A percentile compares a stretch with the other conserved stretches of the same genome.
Conservation (phyloP, 352 stramenopile species). For the Thalassiosira oceanica region DNA sequence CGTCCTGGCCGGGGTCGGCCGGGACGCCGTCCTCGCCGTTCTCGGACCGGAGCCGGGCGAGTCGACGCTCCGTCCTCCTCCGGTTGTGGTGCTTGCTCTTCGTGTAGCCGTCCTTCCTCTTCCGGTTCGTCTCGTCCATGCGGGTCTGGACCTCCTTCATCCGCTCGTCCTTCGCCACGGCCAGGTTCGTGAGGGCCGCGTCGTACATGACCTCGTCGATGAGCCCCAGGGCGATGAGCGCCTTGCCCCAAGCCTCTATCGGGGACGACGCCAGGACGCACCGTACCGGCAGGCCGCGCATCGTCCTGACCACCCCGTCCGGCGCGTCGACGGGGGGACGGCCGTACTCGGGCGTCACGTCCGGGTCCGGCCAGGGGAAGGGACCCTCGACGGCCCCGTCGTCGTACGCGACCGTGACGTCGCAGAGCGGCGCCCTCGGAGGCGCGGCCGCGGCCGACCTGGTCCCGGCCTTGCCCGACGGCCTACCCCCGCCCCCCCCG, state of each 20-base stretch:
- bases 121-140: constrained; percentile 46
- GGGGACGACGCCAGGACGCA: constrained; percentile 60
- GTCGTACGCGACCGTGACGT: constrained; percentile 76
- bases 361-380: constrained; percentile 73
- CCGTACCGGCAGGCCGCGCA: constrained; percentile 68
- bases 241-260: constrained; percentile 77
- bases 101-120: constrained; percentile 40
- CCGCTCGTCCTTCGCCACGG: constrained; percentile 29
- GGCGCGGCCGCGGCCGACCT: constrained; percentile 29
- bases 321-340: constrained; percentile 31
- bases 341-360: constrained; percentile 31
- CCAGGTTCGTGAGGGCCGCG: constrained; percentile 45
- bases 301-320: constrained; percentile 52
- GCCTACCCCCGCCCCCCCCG: too few relatives aligned
- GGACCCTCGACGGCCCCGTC: constrained; percentile 70
- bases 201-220: constrained; percentile 80
- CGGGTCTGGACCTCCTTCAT: constrained; percentile 54
- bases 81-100: constrained; percentile 33
- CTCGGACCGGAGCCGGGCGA: too few relatives aligned
- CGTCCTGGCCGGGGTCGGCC: background rate
- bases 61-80: too few relatives aligned
- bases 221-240: constrained; percentile 68
- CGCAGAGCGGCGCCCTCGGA: constrained; percentile 26
- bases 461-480: too few relatives aligned
- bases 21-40: constrained; percentile 25